Evolutionary conservation across 75 land plant species (phyloP), one percentile per base, ranked within the genome.

Genomic region (Picea glauca): DNA sequence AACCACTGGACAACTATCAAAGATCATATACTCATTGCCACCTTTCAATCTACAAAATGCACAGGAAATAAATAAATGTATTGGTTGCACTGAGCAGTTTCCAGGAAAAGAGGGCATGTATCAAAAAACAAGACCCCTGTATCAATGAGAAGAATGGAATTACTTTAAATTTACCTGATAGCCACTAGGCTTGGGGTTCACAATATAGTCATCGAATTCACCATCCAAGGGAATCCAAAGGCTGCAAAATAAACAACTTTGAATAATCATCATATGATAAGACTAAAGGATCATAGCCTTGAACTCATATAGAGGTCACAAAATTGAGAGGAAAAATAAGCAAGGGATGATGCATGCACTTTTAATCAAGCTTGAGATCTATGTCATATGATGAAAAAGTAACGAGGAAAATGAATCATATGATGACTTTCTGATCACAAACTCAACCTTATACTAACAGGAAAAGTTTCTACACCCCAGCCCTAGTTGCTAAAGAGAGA

Each of bases 181-280:
- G 67, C 95, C 92, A 84, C 99, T 96, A 77, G 95, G 95, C 80
- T 96, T 96, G 15, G 99, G 99, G 84, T 96, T 96, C 66, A 96
- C 86, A 83, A 96, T 92, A 76, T 96, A 96, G 84, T 96, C 99
- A 87, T 96, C 99, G 83, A 96, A 89, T 79, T 96, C 98, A 59
- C 99, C 99, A 87, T 89, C 93, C 76, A 96, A 90, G 43, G 99
- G 98, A 33, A 84, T 85, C 99, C 99, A 96, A 26, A 96, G 90
- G 82, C 99, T 96, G 86, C 87, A 88, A 2, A 43, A 30, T 4
- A 74, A 77, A 62, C n/a, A 78, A 30, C 12, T 58, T 54, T 3
- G 17, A 57, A 40, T 70, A 70, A 11, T 40, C 3, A 70, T 11
- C 7, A 70, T 43, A n/a, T 17, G 32, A 6, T 15, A 38, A 15